A percentile compares a stretch with the other conserved stretches of the same genome.
Evolutionary conservation across 2,329 filamentous ascomycete genomes (phyloP).

Genomic region (Calcarisporium arbuscula): DNA sequence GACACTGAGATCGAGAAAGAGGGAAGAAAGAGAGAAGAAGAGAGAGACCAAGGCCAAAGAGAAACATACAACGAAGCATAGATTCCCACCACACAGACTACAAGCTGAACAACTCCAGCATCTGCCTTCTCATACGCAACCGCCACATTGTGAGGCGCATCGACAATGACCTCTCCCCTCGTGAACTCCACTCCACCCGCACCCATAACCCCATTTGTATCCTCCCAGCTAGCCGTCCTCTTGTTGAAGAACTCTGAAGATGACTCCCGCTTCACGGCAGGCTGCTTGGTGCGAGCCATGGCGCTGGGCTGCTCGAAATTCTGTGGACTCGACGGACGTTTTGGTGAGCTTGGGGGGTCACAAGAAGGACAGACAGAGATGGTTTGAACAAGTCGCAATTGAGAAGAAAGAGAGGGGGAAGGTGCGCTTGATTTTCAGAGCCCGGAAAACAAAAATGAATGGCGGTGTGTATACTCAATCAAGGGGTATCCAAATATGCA

Average conservation of each 20-base stretch:
- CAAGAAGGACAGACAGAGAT: no score
- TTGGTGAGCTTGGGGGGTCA: no score
- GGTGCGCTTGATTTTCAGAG: no score
- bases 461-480: no score
- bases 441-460: no score
- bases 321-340: no score
- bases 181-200: constrained; percentile 21
- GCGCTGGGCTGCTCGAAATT: no score
- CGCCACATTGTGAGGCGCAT: constrained; percentile 16
- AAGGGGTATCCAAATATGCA: no score
- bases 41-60: no score
- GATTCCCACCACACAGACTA: constrained; percentile 88
- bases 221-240: constrained; percentile 29
- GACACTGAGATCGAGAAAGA: neutral
- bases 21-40: neutral
- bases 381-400: no score
- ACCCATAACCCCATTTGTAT: no score
- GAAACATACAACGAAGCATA: constrained; percentile 84
- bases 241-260: constrained; percentile 61
- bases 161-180: constrained; percentile 19
- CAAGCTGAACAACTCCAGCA: constrained; percentile 65
- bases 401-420: no score
- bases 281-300: constrained; percentile 70
- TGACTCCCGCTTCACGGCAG: constrained; percentile 57
- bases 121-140: constrained; percentile 33